Evolutionary conservation across 2,329 filamentous ascomycete species (phyloP), one percentile per base, ranked within the genome.

Genomic region (Aspergillus niger): DNA sequence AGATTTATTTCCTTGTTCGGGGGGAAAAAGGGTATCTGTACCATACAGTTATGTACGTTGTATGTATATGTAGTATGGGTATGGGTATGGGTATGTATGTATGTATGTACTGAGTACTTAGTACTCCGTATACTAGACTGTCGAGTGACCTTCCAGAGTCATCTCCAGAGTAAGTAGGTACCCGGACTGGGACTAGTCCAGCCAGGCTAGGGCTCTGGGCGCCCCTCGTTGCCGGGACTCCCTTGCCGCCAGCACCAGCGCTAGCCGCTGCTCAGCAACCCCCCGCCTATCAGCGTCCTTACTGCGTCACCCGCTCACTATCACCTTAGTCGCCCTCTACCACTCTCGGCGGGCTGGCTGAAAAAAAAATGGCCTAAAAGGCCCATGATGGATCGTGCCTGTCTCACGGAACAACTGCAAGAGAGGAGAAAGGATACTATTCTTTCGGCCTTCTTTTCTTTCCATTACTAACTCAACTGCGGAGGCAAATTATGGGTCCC

Each of bases 191-290:
- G 30, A 52, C 55, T 54, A 61, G 55, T 60, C 32, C 55, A 41
- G 53, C 28, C 36, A 20, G 52, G 39, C 43, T 57, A 59, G 62
- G 56, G 49, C 53, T 61, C 38, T 49, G 44, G 52, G 57, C 51
- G 50, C 54, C 58, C 52, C 63, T 70, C 64, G 73, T 76, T 75
- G 74, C 74, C 72, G 64, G 69, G 74, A 65, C 73, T 75, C 74
- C 74, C 74, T 75, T 74, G 71, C 73, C 73, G 73, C 71, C 65
- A 66, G 66, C 59, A 57, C 60, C 62, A 67, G 62, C 67, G 68
- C 71, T 72, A 72, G 62, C 63, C 60, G 70, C 66, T 70, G 66
- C 69, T 64, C 67, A 73, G 70, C 69, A 72, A 70, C 71, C 65
- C 63, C 66, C 65, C 67, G 66, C 71, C 70, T 73, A 74, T 74